A percentile compares a stretch with the other conserved stretches of the same genome.
These are phyloP conservation scores for Nannochloropsis gaditana DNA, from an alignment of 108 stramenopile genomes.

Conservation along the genomic window DNA sequence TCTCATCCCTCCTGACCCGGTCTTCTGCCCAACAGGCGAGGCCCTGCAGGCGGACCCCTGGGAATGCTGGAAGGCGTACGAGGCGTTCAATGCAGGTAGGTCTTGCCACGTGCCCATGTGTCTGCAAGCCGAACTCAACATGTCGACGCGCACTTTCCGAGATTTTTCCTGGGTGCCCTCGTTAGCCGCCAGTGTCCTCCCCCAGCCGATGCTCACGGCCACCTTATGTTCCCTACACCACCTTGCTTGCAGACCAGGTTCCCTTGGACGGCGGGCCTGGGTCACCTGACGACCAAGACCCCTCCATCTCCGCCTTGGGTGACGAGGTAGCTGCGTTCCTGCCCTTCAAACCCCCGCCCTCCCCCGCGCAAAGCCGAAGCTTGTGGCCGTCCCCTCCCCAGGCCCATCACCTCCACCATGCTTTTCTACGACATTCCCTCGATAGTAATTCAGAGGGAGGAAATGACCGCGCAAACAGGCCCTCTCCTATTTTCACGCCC, in stretches of 20 bases:
- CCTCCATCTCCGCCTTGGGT: not conserved
- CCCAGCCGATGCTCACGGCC: too few relatives aligned
- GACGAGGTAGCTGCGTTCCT: not conserved
- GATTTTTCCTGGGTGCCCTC: too few relatives aligned
- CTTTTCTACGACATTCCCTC: too few relatives aligned
- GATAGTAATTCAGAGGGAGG: too few relatives aligned
- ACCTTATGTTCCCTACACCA: too few relatives aligned
- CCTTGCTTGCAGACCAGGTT: not conserved
- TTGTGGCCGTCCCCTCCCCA: not conserved
- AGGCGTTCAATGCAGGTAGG: not conserved
- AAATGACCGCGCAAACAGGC: too few relatives aligned
- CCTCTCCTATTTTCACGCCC: too few relatives aligned
- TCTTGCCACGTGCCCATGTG: not conserved
- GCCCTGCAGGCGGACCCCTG: not conserved
- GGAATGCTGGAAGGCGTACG: slow-evolving; percentile 17
- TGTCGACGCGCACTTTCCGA: too few relatives aligned
- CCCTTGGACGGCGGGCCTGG: not conserved
- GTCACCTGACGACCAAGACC: not conserved
- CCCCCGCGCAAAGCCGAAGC: not conserved
- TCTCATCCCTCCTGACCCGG: too few relatives aligned
- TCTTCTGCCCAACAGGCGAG: not conserved
- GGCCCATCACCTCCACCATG: too few relatives aligned
- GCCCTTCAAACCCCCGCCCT: not conserved
- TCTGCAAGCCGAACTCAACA: too few relatives aligned
- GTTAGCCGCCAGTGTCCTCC: too few relatives aligned